Conservation (phyloP, 805 yeast genomes). For the Ogataea saltuana region DNA sequence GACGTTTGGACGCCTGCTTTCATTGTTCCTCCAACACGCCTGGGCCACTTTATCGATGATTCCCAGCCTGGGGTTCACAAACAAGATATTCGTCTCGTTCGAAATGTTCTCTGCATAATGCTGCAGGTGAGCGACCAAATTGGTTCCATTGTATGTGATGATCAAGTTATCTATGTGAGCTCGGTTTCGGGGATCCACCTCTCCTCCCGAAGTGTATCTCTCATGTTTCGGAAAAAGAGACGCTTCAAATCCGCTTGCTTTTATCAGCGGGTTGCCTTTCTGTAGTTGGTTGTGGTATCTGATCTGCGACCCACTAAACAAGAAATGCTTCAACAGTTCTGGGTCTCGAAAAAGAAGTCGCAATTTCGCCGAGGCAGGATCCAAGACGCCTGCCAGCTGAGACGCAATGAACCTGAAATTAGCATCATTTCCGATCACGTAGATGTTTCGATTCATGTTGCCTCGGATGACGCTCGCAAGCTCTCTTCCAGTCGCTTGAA, state of each 20-base stretch:
- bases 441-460: conserved; percentile 17
- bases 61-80: conserved; percentile 29
- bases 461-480: no score
- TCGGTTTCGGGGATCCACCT: not conserved
- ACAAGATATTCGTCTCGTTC: conserved; percentile 23
- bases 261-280: conserved; percentile 14
- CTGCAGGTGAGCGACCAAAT: conserved; percentile 5
- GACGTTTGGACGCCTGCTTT: conserved; percentile 20
- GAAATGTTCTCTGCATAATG: conserved; percentile 15
- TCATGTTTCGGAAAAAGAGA: conserved; percentile 7
- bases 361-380: conserved; percentile 5
- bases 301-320: conserved; percentile 14
- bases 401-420: conserved; percentile 23
- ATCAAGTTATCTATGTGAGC: conserved; percentile 17
- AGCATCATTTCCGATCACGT: conserved; percentile 23
- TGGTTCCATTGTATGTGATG: conserved; percentile 10
- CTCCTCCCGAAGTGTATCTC: not conserved
- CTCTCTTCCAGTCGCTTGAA: no score
- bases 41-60: conserved; percentile 15
- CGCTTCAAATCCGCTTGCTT: conserved; percentile 8
- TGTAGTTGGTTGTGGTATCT: conserved; percentile 16
- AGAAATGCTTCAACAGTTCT: conserved; percentile 11
- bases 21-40: conserved; percentile 6
- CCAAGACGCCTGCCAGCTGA: conserved; percentile 18
- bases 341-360: conserved; percentile 15